These are phyloP conservation scores for Pseudoturritis turrita DNA, from an alignment of 345 rosid genomes.

Conservation along the genomic window DNA sequence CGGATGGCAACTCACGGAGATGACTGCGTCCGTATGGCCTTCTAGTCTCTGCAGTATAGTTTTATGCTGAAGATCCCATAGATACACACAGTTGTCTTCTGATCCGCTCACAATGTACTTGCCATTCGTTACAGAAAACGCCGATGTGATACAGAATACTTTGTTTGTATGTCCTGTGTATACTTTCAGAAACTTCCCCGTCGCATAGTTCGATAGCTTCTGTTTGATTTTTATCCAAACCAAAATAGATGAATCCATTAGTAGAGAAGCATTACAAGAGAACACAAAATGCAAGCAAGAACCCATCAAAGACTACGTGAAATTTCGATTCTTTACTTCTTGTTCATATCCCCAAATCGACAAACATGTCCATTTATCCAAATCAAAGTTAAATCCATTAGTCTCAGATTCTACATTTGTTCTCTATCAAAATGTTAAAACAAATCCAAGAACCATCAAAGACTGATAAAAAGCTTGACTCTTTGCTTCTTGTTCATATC, in stretches of 20 bases:
- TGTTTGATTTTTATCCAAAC: conserved; percentile 18
- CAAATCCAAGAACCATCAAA: background rate
- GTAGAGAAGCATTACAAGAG: background rate
- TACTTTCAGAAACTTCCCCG: conserved; percentile 79
- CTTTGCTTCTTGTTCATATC: background rate
- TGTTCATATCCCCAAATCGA: too few relatives aligned
- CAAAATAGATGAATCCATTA: conserved; percentile 5
- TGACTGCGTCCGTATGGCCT: conserved; percentile 79
- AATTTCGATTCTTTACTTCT: too few relatives aligned
- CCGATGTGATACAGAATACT: conserved; percentile 71
- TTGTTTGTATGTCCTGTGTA: conserved; percentile 83
- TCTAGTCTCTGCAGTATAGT: conserved; percentile 78
- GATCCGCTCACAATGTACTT: conserved; percentile 96
- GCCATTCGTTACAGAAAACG: conserved; percentile 95
- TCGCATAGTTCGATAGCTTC: conserved; percentile 87
- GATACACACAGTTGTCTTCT: conserved; percentile 78
- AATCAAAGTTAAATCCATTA: background rate
- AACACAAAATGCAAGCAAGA: background rate
- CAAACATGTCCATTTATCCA: too few relatives aligned
- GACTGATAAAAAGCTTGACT: background rate
- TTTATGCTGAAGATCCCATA: conserved; percentile 93
- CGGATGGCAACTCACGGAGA: conserved; percentile 88
- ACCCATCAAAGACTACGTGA: too few relatives aligned
- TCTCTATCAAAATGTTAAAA: background rate
- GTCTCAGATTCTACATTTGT: background rate